Percentiles rank a stretch among this genome's conserved stretches.
Conservation (phyloP, 2,329 filamentous ascomycete species). For the Neobulgaria alba region DNA sequence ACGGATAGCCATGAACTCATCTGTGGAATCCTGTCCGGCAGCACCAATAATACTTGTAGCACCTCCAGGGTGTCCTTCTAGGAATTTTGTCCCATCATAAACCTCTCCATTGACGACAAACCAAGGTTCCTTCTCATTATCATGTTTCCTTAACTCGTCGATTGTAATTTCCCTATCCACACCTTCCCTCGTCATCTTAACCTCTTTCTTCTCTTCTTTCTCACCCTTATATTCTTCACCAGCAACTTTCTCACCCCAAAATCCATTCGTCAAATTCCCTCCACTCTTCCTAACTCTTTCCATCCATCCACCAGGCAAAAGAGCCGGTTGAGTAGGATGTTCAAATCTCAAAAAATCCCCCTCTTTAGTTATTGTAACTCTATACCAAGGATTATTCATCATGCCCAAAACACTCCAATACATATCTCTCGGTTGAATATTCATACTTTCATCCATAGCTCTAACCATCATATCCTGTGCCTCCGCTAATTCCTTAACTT, state of each 20-base stretch:
- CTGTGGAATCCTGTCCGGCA: slow-evolving; percentile 73
- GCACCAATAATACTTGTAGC: slow-evolving; percentile 75
- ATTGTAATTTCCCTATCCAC: slow-evolving; percentile 56
- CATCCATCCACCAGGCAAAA: slow-evolving; percentile 85
- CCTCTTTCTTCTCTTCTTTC: slow-evolving; percentile 50
- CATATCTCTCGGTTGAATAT: slow-evolving; percentile 82
- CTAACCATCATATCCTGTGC: slow-evolving; percentile 71
- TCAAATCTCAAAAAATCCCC: slow-evolving; percentile 63
- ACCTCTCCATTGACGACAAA: slow-evolving; percentile 85
- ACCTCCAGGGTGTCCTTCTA: slow-evolving; percentile 78
- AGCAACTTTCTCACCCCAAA: slow-evolving; percentile 68
- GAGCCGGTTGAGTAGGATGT: slow-evolving; percentile 75
- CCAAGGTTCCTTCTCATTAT: slow-evolving; percentile 61
- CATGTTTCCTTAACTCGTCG: slow-evolving; percentile 63
- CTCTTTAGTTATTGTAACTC: slow-evolving; percentile 67
- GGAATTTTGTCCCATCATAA: slow-evolving; percentile 74
- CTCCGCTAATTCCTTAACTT: slow-evolving; percentile 49
- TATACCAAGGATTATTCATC: slow-evolving; percentile 98
- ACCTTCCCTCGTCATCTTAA: slow-evolving; percentile 68
- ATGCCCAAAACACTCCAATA: slow-evolving; percentile 93
- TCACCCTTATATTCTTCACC: slow-evolving; percentile 39
- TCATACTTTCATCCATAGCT: slow-evolving; percentile 86
- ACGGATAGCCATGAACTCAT: slow-evolving; percentile 91
- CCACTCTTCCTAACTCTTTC: slow-evolving; percentile 77
- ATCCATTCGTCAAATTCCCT: slow-evolving; percentile 70